Conservation (phyloP, 2,329 filamentous ascomycete species). For the Penicillium sp. region DNA sequence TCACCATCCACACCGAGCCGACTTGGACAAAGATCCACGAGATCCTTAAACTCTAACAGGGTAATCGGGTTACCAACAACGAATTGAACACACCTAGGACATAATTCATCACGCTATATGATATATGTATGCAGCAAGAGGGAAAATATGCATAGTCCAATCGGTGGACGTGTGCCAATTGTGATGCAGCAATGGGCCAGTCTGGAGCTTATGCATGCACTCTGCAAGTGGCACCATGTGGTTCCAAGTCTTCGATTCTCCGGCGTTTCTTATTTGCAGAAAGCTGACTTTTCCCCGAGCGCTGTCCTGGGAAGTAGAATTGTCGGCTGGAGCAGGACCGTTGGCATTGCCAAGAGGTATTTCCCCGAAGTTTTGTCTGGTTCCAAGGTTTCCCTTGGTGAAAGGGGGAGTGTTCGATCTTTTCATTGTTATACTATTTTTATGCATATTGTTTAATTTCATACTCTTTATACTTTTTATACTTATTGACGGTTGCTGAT, state of each 20-base stretch:
- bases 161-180: neutral
- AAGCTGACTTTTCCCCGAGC: neutral
- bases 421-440: neutral
- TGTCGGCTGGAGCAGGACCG: neutral
- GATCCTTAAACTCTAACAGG: neutral
- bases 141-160: neutral
- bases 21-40: neutral
- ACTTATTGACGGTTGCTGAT: no score
- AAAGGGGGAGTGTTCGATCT: neutral
- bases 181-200: neutral
- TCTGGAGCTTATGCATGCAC: neutral
- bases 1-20: neutral
- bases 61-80: neutral
- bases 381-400: neutral
- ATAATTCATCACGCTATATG: neutral
- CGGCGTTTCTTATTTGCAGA: neutral
- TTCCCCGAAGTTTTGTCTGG: neutral
- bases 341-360: conserved; percentile 1
- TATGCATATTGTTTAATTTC: no score
- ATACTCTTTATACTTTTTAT: no score
- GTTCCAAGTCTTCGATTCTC: neutral
- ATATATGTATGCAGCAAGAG: neutral
- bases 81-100: neutral
- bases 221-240: neutral
- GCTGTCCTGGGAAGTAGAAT: neutral